Base-by-base conservation (phyloP, 176 grass and related monocot species). In the Olyra latifolia region DNA sequence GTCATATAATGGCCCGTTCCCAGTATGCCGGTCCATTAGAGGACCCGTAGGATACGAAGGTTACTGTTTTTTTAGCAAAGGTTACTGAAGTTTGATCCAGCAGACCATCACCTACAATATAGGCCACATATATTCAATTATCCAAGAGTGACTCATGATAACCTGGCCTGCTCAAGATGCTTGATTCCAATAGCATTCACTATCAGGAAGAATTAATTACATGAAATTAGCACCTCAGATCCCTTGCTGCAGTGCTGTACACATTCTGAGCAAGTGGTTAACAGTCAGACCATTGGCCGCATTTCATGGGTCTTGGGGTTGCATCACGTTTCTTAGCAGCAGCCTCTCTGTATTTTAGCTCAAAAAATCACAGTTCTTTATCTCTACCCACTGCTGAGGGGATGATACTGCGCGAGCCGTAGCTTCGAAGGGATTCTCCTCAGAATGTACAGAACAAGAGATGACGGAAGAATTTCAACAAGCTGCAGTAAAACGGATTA, bases 361-460 rank as follows among this genome's bases (percentile, higher is more conserved):
- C 19, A 59, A 22, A 64, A 63, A 28, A 38, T 28, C 4, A 20
- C 64, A 46, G 9, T 15, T 10, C 22, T 52, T 77, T 70, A 25
- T 69, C 66, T 62, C 49, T 87, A 87, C 39, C 62, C 24, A 29
- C 75, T 88, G 80, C 58, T 87, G 60, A 91, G 42, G 67, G 77
- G 82, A 24, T 88, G 61, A 76, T 89, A 88, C 42, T 79, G 71
- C 1, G 82, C 13, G 14, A 81, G 60, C 42, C 50, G 58, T 64
- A 88, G 80, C 38, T 87, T 91, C 2, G 92, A 64, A 28, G 95
- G 95, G 41, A 98, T 72, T 68, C 91, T 91, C 83, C 95, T 91
- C 59, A 98, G 87, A 77, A 93, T 85, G 75, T 86, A 92, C 29
- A 98, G 81, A 24, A 98, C 71, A 79, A 98, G 86, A 68, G 90